Evolutionary conservation across 164 flowering plant species (phyloP).

Genomic region (Akebia trifoliata): DNA sequence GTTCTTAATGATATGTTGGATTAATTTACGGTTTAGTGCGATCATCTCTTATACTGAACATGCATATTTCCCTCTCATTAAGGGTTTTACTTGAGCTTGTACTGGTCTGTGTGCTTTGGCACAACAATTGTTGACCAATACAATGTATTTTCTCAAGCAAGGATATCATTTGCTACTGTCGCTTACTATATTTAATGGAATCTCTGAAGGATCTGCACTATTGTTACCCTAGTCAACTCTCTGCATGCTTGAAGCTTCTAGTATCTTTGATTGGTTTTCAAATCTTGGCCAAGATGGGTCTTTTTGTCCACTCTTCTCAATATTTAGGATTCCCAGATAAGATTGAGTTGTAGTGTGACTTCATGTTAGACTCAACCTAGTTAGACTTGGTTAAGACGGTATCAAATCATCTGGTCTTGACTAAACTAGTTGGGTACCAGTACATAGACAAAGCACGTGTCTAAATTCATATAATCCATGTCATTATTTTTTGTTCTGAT

Average conservation of each 20-base stretch:
- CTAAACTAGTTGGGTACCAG: too few species aligned
- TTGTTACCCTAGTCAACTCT: too few species aligned
- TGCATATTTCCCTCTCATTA: background rate
- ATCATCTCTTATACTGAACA: background rate
- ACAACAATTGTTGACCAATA: background rate
- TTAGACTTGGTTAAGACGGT: background rate
- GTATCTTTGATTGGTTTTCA: too few species aligned
- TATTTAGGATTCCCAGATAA: background rate
- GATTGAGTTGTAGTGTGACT: background rate
- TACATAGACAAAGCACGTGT: too few species aligned
- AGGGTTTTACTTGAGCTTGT: background rate
- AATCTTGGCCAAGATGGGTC: too few species aligned
- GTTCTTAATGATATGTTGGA: background rate
- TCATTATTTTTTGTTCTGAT: too few species aligned
- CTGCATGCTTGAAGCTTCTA: too few species aligned
- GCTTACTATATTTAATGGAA: too few species aligned
- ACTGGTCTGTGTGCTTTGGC: background rate
- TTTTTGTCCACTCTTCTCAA: background rate
- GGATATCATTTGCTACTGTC: too few species aligned
- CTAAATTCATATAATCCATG: too few species aligned
- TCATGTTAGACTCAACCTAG: background rate
- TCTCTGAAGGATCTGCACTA: too few species aligned
- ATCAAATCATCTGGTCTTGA: background rate
- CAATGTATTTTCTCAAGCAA: background rate
- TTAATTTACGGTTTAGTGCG: too few species aligned